Conservation (phyloP, 2,329 filamentous ascomycete species). For the Chaetomium globosum region DNA sequence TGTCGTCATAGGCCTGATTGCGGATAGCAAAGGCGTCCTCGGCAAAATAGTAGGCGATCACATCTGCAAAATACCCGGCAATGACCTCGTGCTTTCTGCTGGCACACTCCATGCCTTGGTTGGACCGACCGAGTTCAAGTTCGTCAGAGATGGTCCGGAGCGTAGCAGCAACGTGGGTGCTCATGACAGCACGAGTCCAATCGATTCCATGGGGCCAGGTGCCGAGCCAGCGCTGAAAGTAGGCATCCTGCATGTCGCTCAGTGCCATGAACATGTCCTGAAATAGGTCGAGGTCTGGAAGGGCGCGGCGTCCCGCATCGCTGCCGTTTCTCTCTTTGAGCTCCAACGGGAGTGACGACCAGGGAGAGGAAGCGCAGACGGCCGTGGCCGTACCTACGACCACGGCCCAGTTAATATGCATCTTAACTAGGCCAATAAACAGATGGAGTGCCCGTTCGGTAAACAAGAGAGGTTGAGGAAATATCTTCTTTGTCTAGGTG, state of each 20-base stretch:
- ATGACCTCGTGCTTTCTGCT: slow-evolving; percentile 74
- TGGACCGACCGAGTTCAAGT: slow-evolving; percentile 45
- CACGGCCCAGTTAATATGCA: slow-evolving; percentile 26
- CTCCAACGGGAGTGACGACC: slow-evolving; percentile 14
- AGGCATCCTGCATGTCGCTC: slow-evolving; percentile 73
- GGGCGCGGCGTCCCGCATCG: neutral
- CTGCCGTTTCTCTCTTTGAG: slow-evolving; percentile 1
- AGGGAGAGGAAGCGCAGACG: slow-evolving; percentile 23
- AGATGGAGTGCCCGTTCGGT: neutral
- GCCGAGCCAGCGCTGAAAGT: slow-evolving; percentile 75
- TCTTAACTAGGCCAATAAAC: slow-evolving; percentile 15
- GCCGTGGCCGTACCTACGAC: slow-evolving; percentile 26
- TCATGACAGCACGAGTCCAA: slow-evolving; percentile 87
- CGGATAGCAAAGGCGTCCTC: slow-evolving; percentile 77
- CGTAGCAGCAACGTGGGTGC: slow-evolving; percentile 75
- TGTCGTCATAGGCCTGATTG: slow-evolving; percentile 83
- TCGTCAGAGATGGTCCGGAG: slow-evolving; percentile 70
- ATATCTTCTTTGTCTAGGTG: neutral
- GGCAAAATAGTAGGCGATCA: slow-evolving; percentile 79
- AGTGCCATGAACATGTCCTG: slow-evolving; percentile 65
- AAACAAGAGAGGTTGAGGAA: neutral
- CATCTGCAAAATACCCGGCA: slow-evolving; percentile 77
- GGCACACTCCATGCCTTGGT: slow-evolving; percentile 41
- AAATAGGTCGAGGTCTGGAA: slow-evolving; percentile 39
- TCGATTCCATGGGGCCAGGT: slow-evolving; percentile 87